Base-by-base conservation (phyloP, 2,329 filamentous ascomycete genomes). In the Escovopsis sp. region DNA sequence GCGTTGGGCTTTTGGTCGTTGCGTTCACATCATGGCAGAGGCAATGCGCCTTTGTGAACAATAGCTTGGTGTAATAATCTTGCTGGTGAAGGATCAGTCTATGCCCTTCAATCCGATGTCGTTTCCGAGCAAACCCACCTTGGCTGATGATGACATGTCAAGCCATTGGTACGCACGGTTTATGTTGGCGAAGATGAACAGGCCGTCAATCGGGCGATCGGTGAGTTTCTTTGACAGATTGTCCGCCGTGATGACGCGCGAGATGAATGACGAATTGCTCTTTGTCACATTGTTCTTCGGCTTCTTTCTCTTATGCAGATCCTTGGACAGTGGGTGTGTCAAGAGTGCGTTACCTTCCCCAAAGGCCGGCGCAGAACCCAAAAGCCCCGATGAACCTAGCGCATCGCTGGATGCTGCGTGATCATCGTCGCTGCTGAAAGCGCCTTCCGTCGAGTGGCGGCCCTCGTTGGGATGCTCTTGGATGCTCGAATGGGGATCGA, bases 201-300 rank as follows among this genome's bases (percentile, higher is more conserved):
- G 62, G 1, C 87, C 88, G 48, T 91, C 84, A 3, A 70, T 69
- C 11, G 80, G 77, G 48, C 85, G 79, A 30, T 96, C 91, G 39
- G 77, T 74, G 48, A 96, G 62, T 49, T 84, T 80, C 62, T 91
- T 94, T 19, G 74, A 72, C 43, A 93, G 62, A 4, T 72, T 72
- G 53, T 98, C 91, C 55, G 94, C 85, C 12, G 87, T 80, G 49
- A 96, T 94, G 30, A 95, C 89, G 43, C 91, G 72, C n/a, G 89
- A 95, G 28, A 98, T 91, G 57, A 95, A 98, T 1, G 89, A 94
- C 9, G 91, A 98, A 61, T 94, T 96, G 65, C 87, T 96, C 69
- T 98, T 98, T 41, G 89, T 80, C 60, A 98, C 91, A 60, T 93
- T 96, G 63, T 89, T 96, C 71, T 96, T 98, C 3, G 91, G 91